phyloP scores from a whole-genome alignment of 31 red algal genomes.

The Asparagopsis taxiformis region DNA sequence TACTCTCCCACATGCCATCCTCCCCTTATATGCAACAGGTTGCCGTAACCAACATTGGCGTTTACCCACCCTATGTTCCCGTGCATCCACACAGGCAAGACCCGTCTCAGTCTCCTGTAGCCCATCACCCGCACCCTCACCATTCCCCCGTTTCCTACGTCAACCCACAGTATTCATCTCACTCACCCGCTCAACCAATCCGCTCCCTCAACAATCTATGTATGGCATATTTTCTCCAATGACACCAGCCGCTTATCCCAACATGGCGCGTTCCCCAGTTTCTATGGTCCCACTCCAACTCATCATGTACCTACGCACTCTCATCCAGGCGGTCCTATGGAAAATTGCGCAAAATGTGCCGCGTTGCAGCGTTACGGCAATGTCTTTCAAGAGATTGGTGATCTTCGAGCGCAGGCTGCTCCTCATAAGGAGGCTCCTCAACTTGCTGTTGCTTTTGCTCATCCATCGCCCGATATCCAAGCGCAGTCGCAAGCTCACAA shows the following conservation, averaged over 20 bases:
- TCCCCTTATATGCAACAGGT: constrained; percentile 5
- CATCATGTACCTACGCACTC: constrained; percentile 29
- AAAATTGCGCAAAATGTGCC: constrained; percentile 52
- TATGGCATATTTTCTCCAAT: constrained; percentile 49
- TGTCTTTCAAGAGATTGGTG: constrained; percentile 48
- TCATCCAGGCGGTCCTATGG: constrained; percentile 37
- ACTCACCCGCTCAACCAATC: constrained; percentile 29
- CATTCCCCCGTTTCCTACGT: constrained; percentile 47
- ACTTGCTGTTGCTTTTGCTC: not conserved
- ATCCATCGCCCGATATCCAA: not conserved
- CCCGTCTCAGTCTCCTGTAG: constrained; percentile 8
- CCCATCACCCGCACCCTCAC: constrained; percentile 13
- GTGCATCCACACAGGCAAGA: not conserved
- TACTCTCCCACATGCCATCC: constrained; percentile 7
- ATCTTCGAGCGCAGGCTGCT: constrained; percentile 13
- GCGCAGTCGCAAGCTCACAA: not conserved
- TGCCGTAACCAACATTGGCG: not conserved
- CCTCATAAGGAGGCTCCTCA: not conserved
- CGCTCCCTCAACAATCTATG: constrained; percentile 4
- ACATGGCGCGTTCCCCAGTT: constrained; percentile 7
- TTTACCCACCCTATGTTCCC: constrained; percentile 14
- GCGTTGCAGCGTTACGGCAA: constrained; percentile 52
- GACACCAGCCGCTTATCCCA: constrained; percentile 25
- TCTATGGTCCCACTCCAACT: constrained; percentile 35
- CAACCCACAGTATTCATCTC: constrained; percentile 9